A percentile compares a stretch with the other conserved stretches of the same genome.
These are phyloP conservation scores for Termitomyces eurrhizus DNA, from an alignment of 768 basidiomycete species.

Conservation along the genomic window DNA sequence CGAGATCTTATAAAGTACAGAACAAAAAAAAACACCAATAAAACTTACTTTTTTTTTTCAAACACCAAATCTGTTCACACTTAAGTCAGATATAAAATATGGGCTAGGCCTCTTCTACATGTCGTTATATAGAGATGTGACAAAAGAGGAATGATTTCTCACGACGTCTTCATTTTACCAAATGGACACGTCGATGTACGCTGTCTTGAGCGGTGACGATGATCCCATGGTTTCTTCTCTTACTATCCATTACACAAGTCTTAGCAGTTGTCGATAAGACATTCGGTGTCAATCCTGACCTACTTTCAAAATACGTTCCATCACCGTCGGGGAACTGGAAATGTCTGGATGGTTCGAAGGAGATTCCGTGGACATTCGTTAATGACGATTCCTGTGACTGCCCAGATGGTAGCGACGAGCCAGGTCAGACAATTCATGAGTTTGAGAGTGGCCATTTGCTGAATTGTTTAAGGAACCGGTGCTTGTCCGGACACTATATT, in stretches of 20 bases:
- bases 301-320: constrained; percentile 55
- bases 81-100: too few species aligned
- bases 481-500: constrained; percentile 77
- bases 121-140: too few species aligned
- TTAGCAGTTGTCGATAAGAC: constrained; percentile 42
- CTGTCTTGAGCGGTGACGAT: constrained; percentile 26
- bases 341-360: constrained; percentile 78
- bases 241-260: constrained; percentile 33
- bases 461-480: constrained; percentile 58
- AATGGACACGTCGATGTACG: constrained; percentile 35
- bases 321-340: constrained; percentile 57
- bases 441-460: constrained; percentile 2
- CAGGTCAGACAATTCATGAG: constrained; percentile 50
- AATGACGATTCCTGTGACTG: constrained; percentile 98
- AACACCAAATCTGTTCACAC: not conserved
- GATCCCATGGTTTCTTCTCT: constrained; percentile 48
- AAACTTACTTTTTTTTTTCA: not conserved
- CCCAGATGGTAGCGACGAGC: constrained; percentile 92
- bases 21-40: not conserved
- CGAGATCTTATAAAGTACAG: not conserved
- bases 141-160: constrained; percentile 1
- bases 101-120: too few species aligned
- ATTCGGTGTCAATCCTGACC: constrained; percentile 53
- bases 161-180: not conserved
- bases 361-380: constrained; percentile 75